Evolutionary conservation across 2,329 filamentous ascomycete species (phyloP).

Genomic region (Leptographium procerum): DNA sequence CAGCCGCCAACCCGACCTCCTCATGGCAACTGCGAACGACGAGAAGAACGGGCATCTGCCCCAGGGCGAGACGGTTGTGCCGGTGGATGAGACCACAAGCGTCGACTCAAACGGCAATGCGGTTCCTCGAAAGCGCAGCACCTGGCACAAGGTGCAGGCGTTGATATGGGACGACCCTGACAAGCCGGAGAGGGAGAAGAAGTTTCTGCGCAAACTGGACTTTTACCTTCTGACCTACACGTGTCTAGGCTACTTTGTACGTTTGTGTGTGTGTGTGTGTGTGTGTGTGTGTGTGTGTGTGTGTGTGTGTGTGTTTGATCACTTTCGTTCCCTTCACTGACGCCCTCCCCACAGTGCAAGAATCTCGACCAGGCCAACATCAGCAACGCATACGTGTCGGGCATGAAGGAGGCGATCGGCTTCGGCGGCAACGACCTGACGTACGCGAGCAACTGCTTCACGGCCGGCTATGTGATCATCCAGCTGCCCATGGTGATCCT

Average conservation of each 20-base stretch:
- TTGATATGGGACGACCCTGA: conserved; percentile 6
- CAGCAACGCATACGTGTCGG: conserved; percentile 28
- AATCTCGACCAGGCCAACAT: conserved; percentile 44
- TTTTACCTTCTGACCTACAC: conserved; percentile 55
- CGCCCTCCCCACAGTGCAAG: conserved; percentile 19
- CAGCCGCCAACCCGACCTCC: neutral
- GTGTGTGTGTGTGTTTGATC: too few species aligned
- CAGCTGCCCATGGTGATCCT: conserved; percentile 11
- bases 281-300: neutral
- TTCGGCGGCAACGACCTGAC: conserved; percentile 10
- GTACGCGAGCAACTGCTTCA: conserved; percentile 12
- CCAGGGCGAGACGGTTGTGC: neutral
- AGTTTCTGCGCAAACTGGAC: conserved; percentile 22
- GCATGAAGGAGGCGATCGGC: conserved; percentile 11
- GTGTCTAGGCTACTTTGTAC: conserved; percentile 36
- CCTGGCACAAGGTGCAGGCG: neutral
- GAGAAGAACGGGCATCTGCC: neutral
- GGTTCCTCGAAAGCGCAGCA: neutral
- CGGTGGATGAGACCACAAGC: neutral
- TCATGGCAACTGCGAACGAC: neutral
- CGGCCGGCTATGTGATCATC: conserved; percentile 13
- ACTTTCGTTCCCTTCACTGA: neutral
- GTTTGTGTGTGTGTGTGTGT: neutral
- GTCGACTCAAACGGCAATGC: neutral
- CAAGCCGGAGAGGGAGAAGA: conserved; percentile 12